Evolutionary conservation across 2,329 filamentous ascomycete species (phyloP).

Genomic region (Chaetomium strumarium): DNA sequence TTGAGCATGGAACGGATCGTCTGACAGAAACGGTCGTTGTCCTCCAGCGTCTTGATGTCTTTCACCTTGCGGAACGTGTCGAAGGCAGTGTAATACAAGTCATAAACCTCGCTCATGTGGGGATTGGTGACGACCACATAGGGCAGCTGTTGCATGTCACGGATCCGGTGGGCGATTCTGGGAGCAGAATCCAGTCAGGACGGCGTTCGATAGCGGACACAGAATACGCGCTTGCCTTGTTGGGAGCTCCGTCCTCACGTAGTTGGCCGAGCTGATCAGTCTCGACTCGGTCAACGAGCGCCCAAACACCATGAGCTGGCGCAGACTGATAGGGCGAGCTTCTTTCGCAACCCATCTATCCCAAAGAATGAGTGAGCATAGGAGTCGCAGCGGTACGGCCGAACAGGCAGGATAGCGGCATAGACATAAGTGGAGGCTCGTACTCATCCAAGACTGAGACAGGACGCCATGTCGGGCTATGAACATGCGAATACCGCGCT

Average conservation of each 20-base stretch:
- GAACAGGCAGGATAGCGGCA: slow-evolving; percentile 11
- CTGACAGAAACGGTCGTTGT: slow-evolving; percentile 84
- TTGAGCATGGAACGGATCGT: slow-evolving; percentile 72
- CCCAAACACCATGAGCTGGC: slow-evolving; percentile 95
- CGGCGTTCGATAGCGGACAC: background rate
- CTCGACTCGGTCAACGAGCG: slow-evolving; percentile 85
- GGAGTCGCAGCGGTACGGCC: too few species aligned
- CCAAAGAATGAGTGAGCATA: slow-evolving; percentile 8
- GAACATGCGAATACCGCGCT: slow-evolving; percentile 17
- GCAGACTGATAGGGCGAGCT: slow-evolving; percentile 89
- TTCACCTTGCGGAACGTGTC: slow-evolving; percentile 79
- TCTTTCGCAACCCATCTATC: slow-evolving; percentile 86
- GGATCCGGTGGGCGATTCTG: slow-evolving; percentile 85
- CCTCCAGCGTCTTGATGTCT: slow-evolving; percentile 77
- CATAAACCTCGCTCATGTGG: slow-evolving; percentile 91
- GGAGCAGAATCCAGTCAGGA: slow-evolving; percentile 1
- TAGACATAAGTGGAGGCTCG: slow-evolving; percentile 12
- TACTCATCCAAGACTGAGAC: slow-evolving; percentile 61
- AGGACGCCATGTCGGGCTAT: slow-evolving; percentile 51
- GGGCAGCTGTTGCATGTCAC: slow-evolving; percentile 93
- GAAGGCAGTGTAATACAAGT: slow-evolving; percentile 95
- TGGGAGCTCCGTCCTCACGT: slow-evolving; percentile 90
- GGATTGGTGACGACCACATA: slow-evolving; percentile 95
- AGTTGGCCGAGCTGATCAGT: slow-evolving; percentile 91
- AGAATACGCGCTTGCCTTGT: slow-evolving; percentile 51